These are phyloP conservation scores for Acacia crassicarpa DNA, from an alignment of 306 rosid genomes.

Conservation along the genomic window DNA sequence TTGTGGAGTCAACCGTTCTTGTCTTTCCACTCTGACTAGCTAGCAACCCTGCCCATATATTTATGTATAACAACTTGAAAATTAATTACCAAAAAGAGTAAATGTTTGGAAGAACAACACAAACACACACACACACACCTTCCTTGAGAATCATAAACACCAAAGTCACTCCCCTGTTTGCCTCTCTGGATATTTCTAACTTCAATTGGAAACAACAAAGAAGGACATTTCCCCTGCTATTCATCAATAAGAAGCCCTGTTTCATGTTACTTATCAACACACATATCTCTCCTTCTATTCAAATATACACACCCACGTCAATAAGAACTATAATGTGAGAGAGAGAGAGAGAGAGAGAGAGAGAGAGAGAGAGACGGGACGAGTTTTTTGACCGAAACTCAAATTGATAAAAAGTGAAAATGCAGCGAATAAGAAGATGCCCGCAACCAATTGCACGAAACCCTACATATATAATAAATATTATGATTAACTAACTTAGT, in stretches of 20 bases:
- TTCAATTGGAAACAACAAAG: background rate
- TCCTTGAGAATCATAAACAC: background rate
- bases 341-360: background rate
- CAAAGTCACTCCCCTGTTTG: background rate
- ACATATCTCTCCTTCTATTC: background rate
- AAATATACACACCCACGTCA: background rate
- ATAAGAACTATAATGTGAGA: background rate
- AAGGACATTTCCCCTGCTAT: background rate
- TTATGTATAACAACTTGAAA: no score
- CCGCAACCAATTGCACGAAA: constrained; percentile 68
- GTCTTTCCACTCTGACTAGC: constrained; percentile 71
- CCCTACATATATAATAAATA: constrained; percentile 32
- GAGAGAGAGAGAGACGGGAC: constrained; percentile 47
- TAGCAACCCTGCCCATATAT: constrained; percentile 50
- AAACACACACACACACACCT: background rate
- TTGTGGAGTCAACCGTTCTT: constrained; percentile 48
- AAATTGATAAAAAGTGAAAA: constrained; percentile 53
- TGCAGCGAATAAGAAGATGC: constrained; percentile 32
- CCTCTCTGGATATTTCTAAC: background rate
- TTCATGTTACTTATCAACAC: background rate
- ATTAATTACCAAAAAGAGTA: no score
- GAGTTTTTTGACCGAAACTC: constrained; percentile 40
- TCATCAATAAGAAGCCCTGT: background rate
- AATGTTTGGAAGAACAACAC: background rate
- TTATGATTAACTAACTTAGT: no score